Evolutionary conservation across 2,329 filamentous ascomycete species (phyloP), one percentile per base, ranked within the genome.

Genomic region (Ploettnerulaceae sp.): DNA sequence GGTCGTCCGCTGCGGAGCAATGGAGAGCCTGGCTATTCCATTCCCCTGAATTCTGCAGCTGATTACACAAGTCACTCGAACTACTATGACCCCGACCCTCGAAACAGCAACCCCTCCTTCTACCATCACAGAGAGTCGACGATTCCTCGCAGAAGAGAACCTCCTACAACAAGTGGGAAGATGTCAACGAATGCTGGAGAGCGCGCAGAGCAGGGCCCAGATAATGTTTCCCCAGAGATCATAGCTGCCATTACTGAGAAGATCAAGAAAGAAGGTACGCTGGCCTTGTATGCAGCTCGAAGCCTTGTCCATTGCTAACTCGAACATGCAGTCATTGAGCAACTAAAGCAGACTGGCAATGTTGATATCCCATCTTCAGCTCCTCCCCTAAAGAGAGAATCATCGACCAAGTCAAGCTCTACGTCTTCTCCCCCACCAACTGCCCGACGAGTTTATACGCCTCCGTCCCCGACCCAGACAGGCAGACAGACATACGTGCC

Each of bases 241-340:
- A 71, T 84, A 40, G 73, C 76, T 37, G 74, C 79, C 51, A 78
- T 83, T 54, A 81, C 76, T 2, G 72, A 73, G 45, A 74, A 69
- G 46, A 73, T 79, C 20, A 75, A 79, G 37, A 76, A 78, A 61
- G 54, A 78, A 74, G 56, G 67, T 65, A 31, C 66, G 70, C 37
- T 69, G n/a, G 68, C 35, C 50, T 69, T 48, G 58, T 65, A 43
- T 45, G 45, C 63, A 61, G 20, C 24, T 18, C 12, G 28, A 9
- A 52, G 49, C 47, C 51, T 54, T 52, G 41, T 47, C 7, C 31
- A 25, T 44, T 47, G 31, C 48, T 56, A 54, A 55, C 41, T 22
- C 34, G 29, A 34, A 14, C 34, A 24, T 41, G 40, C 42, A 64
- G 61, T 64, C 2, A 33, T 61, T 14, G 61, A 61, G 60, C 66